Percentiles rank a stretch among this genome's conserved stretches.
These are phyloP conservation scores for Sideroxylon spinosum DNA, from an alignment of 179 eudicot genomes.

Conservation along the genomic window DNA sequence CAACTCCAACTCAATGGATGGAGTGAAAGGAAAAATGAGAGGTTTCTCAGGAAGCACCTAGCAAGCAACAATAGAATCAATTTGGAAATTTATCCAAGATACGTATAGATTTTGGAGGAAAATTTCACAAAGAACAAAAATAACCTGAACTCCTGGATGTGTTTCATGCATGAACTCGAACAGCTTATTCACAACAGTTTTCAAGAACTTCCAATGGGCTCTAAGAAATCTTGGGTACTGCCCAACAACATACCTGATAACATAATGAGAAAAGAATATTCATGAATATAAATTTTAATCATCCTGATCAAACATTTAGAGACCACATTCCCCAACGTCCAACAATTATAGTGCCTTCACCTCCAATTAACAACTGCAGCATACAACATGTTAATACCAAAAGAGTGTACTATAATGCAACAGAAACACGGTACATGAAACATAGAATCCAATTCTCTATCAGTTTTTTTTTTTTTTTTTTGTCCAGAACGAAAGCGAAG, in stretches of 20 bases:
- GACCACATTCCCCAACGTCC: background rate
- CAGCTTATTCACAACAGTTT: conserved; percentile 95
- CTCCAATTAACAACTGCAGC: background rate
- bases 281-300: conserved; percentile 2
- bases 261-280: conserved; percentile 12
- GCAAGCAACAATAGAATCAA: background rate
- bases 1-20: too few relatives aligned
- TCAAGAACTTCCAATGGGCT: conserved; percentile 98
- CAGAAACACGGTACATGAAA: background rate
- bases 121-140: conserved; percentile 8
- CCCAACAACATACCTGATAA: conserved; percentile 95
- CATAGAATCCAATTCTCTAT: too few relatives aligned
- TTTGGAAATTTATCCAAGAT: background rate
- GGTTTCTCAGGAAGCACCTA: background rate
- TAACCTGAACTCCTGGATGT: conserved; percentile 99
- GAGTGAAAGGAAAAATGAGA: background rate
- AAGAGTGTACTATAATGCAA: background rate
- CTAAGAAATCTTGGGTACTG: conserved; percentile 97
- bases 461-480: too few relatives aligned
- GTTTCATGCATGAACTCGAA: conserved; percentile 99
- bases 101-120: background rate
- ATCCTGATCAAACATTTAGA: background rate
- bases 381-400: background rate
- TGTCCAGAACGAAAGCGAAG: background rate
- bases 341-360: too few relatives aligned